Percentiles rank a stretch among this genome's conserved stretches.
Evolutionary conservation across 2,329 filamentous ascomycete genomes (phyloP).

Genomic region (Hypomyces rosellus): DNA sequence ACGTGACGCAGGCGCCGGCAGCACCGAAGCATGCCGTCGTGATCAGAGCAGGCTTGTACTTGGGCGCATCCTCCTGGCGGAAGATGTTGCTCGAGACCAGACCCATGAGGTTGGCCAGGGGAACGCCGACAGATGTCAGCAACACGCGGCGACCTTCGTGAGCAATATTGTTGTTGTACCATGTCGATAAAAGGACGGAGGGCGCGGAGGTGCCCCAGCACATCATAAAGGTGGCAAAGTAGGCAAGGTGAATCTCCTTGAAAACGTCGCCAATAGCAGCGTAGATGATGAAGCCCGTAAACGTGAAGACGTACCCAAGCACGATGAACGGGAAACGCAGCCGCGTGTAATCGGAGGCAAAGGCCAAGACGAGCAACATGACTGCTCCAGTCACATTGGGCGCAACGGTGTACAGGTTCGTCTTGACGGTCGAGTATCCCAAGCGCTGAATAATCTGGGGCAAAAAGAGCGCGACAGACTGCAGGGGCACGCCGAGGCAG

Average conservation of each 20-base stretch:
- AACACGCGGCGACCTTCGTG: slow-evolving; percentile 67
- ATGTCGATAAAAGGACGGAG: slow-evolving; percentile 58
- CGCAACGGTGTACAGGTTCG: slow-evolving; percentile 76
- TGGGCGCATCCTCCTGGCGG: slow-evolving; percentile 54
- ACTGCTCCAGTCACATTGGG: slow-evolving; percentile 70
- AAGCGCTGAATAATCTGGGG: slow-evolving; percentile 49
- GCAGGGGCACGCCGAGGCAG: slow-evolving; percentile 53
- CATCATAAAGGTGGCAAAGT: slow-evolving; percentile 78
- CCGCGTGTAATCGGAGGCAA: slow-evolving; percentile 59
- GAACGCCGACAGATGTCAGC: slow-evolving; percentile 66
- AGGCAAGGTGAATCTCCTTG: slow-evolving; percentile 57
- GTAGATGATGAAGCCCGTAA: slow-evolving; percentile 74
- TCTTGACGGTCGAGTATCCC: slow-evolving; percentile 46
- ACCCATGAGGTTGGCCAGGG: slow-evolving; percentile 71
- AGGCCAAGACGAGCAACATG: slow-evolving; percentile 67
- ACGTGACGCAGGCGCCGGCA: slow-evolving; percentile 49
- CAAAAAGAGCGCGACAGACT: slow-evolving; percentile 48
- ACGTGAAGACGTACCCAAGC: slow-evolving; percentile 66
- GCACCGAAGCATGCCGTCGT: slow-evolving; percentile 62
- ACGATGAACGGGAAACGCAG: slow-evolving; percentile 69
- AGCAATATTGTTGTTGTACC: slow-evolving; percentile 78
- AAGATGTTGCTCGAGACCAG: slow-evolving; percentile 66
- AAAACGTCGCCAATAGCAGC: slow-evolving; percentile 61
- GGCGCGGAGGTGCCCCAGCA: slow-evolving; percentile 72
- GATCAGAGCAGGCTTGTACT: slow-evolving; percentile 59